Evolutionary conservation across 2,329 filamentous ascomycete species (phyloP).

Genomic region (Ophiocordyceps australis): DNA sequence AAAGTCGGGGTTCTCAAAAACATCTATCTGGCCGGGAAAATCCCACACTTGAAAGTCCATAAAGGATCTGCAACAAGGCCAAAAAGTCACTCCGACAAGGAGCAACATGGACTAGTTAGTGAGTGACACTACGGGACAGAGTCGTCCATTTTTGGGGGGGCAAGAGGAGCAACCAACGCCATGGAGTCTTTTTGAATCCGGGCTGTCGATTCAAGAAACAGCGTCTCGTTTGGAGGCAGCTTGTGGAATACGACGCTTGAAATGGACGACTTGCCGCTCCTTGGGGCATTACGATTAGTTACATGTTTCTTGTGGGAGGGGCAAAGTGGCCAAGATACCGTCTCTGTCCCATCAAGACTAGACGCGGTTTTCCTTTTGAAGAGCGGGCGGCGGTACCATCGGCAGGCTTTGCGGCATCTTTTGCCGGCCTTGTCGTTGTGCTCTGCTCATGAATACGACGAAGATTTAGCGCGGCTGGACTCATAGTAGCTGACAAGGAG

Average conservation of each 20-base stretch:
- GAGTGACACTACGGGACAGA: not conserved
- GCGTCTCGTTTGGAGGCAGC: conserved; percentile 82
- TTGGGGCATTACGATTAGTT: no score
- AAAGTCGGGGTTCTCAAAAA: conserved; percentile 72
- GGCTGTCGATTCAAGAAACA: conserved; percentile 90
- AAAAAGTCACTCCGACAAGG: conserved; percentile 5
- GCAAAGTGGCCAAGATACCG: conserved; percentile 45
- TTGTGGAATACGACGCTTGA: conserved; percentile 99
- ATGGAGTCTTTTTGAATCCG: conserved; percentile 89
- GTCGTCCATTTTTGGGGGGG: not conserved
- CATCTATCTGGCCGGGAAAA: conserved; percentile 83
- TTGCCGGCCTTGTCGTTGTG: conserved; percentile 27
- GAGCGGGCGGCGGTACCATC: conserved; percentile 25
- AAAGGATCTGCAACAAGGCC: conserved; percentile 50
- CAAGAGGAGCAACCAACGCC: conserved; percentile 43
- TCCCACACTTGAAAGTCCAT: conserved; percentile 99
- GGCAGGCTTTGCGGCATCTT: conserved; percentile 25
- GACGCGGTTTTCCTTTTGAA: conserved; percentile 56
- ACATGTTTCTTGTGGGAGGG: no score
- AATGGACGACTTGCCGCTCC: conserved; percentile 96
- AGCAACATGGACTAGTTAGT: no score
- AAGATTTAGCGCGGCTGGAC: conserved; percentile 44
- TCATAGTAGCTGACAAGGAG: conserved; percentile 18
- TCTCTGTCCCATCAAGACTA: conserved; percentile 89
- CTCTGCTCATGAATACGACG: conserved; percentile 45